A percentile compares a stretch with the other conserved stretches of the same genome.
Conservation (phyloP, 352 stramenopile genomes). For the Phytophthora aleatoria region DNA sequence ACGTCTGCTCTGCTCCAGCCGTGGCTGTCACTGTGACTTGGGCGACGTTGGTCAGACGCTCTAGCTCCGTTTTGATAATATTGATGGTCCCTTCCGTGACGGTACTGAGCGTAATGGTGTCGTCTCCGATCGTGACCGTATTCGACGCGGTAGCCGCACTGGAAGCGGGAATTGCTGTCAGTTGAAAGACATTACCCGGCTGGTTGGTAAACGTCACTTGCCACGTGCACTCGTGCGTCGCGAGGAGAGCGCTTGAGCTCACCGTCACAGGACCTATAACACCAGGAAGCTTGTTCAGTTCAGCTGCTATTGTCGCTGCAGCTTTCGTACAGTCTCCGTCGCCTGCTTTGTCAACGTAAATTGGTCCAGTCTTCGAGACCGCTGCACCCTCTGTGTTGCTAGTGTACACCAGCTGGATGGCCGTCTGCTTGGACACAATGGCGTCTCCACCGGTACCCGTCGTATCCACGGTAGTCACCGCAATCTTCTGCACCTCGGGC, state of each 20-base stretch:
- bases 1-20: slow-evolving; percentile 66
- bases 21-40: slow-evolving; percentile 86
- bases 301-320: slow-evolving; percentile 50
- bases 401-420: slow-evolving; percentile 90
- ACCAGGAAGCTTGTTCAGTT: slow-evolving; percentile 51
- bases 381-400: slow-evolving; percentile 55
- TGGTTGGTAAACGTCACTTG: slow-evolving; percentile 90
- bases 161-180: slow-evolving; percentile 66
- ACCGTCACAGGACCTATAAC: slow-evolving; percentile 60
- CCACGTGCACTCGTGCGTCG: slow-evolving; percentile 86
- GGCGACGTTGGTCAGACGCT: slow-evolving; percentile 90
- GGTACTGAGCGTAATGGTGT: slow-evolving; percentile 83
- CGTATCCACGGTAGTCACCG: slow-evolving; percentile 91
- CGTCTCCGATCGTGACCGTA: slow-evolving; percentile 68
- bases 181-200: slow-evolving; percentile 83
- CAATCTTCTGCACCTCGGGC: slow-evolving; percentile 91
- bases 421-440: slow-evolving; percentile 83
- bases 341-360: slow-evolving; percentile 79
- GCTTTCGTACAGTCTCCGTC: slow-evolving; percentile 82
- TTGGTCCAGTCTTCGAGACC: slow-evolving; percentile 72
- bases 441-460: slow-evolving; percentile 88
- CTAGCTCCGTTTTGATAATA: slow-evolving; percentile 95
- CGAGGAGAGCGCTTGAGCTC: slow-evolving; percentile 41
- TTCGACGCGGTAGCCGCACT: slow-evolving; percentile 39
- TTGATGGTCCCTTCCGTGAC: slow-evolving; percentile 85